Percentiles rank a stretch among this genome's conserved stretches.
Conservation (phyloP, 1,284 basidiomycete species). For the Cutaneotrichosporon mucoides region DNA sequence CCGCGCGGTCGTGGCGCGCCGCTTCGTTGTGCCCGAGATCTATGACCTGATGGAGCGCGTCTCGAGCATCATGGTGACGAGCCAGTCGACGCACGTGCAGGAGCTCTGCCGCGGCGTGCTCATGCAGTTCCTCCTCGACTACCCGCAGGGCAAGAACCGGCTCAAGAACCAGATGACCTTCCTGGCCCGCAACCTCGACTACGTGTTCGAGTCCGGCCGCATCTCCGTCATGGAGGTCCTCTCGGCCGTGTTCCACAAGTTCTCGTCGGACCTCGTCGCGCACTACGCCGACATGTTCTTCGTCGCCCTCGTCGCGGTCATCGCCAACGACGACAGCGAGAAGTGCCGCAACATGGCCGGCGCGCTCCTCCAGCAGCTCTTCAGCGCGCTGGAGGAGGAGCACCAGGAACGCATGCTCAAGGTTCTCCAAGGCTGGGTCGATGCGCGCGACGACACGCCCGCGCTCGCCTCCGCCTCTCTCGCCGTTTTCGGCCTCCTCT, state of each 20-base stretch:
- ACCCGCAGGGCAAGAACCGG: slow-evolving; percentile 91
- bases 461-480: slow-evolving; percentile 55
- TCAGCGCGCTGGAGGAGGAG: slow-evolving; percentile 62
- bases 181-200: slow-evolving; percentile 89
- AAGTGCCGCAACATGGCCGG: slow-evolving; percentile 86
- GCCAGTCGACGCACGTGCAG: slow-evolving; percentile 83
- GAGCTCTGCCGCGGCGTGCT: slow-evolving; percentile 84
- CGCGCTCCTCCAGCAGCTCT: slow-evolving; percentile 71
- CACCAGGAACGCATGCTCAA: slow-evolving; percentile 58
- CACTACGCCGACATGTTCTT: slow-evolving; percentile 90
- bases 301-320: slow-evolving; percentile 82
- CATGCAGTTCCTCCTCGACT: slow-evolving; percentile 94
- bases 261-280: slow-evolving; percentile 67
- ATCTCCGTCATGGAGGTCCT: slow-evolving; percentile 89
- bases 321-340: slow-evolving; percentile 89
- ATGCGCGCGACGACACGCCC: slow-evolving; percentile 23
- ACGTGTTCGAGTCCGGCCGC: slow-evolving; percentile 84
- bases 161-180: slow-evolving; percentile 85
- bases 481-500: slow-evolving; percentile 68
- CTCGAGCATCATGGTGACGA: slow-evolving; percentile 91
- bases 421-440: slow-evolving; percentile 70
- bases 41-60: slow-evolving; percentile 97
- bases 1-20: slow-evolving; percentile 84
- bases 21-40: slow-evolving; percentile 91
- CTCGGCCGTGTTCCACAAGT: slow-evolving; percentile 76